Percentiles rank a stretch among this genome's conserved stretches.
phyloP scores from a whole-genome alignment of 1,139 yeast species.

The Nakaseomyces nivariensis region DNA sequence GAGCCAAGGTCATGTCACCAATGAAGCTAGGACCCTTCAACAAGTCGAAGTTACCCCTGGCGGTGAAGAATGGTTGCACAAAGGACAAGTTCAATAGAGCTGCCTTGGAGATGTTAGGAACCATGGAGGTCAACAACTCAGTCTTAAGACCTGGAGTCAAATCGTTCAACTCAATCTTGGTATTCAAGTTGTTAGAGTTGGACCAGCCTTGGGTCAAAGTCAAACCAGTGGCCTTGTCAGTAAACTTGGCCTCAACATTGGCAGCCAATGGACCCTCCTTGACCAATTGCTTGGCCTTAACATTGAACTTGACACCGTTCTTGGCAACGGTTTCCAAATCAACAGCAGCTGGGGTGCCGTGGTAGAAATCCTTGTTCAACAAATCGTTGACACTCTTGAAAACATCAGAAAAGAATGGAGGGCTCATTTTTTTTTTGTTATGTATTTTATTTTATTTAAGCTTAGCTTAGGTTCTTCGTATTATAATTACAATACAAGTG shows the following conservation, averaged over 20 bases:
- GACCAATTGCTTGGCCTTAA: slow-evolving; percentile 79
- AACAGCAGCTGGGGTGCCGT: slow-evolving; percentile 75
- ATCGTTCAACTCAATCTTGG: slow-evolving; percentile 88
- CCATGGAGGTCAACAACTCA: slow-evolving; percentile 79
- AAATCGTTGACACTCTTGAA: slow-evolving; percentile 86
- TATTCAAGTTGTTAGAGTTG: slow-evolving; percentile 83
- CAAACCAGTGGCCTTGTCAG: slow-evolving; percentile 88
- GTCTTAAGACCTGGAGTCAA: slow-evolving; percentile 94
- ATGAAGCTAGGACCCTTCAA: slow-evolving; percentile 92
- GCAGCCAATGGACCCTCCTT: slow-evolving; percentile 80
- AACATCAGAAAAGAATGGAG: slow-evolving; percentile 80
- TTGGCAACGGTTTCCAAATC: slow-evolving; percentile 93
- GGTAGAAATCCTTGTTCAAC: slow-evolving; percentile 88
- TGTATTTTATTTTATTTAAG: too few relatives aligned
- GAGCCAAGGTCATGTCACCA: slow-evolving; percentile 91
- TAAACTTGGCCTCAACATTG: slow-evolving; percentile 83
- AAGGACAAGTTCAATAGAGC: slow-evolving; percentile 88
- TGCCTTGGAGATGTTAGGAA: slow-evolving; percentile 81
- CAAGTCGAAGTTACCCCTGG: slow-evolving; percentile 91
- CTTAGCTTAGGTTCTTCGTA: too few relatives aligned
- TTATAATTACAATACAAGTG: too few relatives aligned
- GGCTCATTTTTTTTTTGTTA: slow-evolving; percentile 34
- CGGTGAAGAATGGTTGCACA: slow-evolving; percentile 87
- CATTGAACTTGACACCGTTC: slow-evolving; percentile 91
- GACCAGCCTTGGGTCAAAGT: slow-evolving; percentile 97